Conservation (phyloP, 192 early-diverging fungal species). For the Entrophospora sp. region DNA sequence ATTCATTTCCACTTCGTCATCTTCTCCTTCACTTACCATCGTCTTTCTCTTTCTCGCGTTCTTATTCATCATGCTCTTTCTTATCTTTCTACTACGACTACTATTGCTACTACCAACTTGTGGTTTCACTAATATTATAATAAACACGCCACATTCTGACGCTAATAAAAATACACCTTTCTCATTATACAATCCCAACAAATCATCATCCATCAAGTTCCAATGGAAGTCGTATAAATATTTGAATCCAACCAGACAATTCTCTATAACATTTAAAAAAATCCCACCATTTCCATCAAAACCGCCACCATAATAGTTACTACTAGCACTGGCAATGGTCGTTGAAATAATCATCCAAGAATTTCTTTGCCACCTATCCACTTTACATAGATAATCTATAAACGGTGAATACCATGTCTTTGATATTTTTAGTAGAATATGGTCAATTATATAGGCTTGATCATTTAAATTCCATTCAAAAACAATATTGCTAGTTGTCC, state of each 20-base stretch:
- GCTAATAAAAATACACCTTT: background rate
- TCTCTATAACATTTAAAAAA: background rate
- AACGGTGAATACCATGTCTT: background rate
- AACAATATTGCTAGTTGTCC: background rate
- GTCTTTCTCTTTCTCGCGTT: no score
- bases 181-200: background rate
- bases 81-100: no score
- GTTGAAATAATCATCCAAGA: background rate
- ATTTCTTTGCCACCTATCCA: background rate
- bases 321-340: background rate
- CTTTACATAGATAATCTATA: background rate
- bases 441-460: background rate
- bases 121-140: background rate
- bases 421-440: background rate
- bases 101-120: no score
- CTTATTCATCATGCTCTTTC: no score
- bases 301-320: no score
- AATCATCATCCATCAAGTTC: background rate
- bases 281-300: background rate
- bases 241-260: background rate
- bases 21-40: no score
- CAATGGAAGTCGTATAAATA: conserved; percentile 11
- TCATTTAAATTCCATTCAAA: background rate
- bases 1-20: no score
- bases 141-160: background rate